A percentile compares a stretch with the other conserved stretches of the same genome.
phyloP scores from a whole-genome alignment of 2,329 filamentous ascomycete species.

The Alternaria ventricosa region DNA sequence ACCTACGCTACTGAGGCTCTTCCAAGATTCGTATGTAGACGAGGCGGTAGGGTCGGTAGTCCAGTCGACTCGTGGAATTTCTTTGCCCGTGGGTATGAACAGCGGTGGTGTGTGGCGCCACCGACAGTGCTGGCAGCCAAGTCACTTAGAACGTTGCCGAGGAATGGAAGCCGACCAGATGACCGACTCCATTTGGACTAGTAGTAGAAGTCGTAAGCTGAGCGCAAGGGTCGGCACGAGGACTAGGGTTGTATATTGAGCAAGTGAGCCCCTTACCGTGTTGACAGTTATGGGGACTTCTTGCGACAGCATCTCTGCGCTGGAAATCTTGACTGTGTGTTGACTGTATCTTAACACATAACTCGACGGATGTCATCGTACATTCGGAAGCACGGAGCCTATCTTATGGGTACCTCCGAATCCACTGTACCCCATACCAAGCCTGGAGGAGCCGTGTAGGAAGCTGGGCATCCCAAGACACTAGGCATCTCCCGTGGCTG shows the following conservation, averaged over 20 bases:
- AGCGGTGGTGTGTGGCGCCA: background rate
- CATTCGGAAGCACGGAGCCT: background rate
- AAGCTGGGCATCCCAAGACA: background rate
- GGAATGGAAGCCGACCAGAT: background rate
- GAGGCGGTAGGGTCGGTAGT: background rate
- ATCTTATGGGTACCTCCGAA: background rate
- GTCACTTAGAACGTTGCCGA: background rate
- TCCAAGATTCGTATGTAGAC: background rate
- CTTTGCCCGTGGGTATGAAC: constrained; percentile 2
- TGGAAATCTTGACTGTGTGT: background rate
- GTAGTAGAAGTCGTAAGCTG: background rate
- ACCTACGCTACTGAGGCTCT: background rate
- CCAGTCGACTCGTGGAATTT: constrained; percentile 8
- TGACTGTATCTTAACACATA: background rate
- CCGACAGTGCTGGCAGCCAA: background rate
- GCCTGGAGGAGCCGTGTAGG: background rate
- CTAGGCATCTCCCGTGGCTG: background rate
- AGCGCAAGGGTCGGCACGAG: background rate
- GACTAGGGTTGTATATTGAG: background rate
- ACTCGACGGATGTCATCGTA: background rate
- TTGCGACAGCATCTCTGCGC: background rate
- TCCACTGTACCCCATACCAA: background rate
- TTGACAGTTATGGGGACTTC: background rate
- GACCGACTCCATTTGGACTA: background rate
- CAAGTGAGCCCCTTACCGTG: background rate